These are phyloP conservation scores for Exsudoporus floridanus DNA, from an alignment of 1,284 basidiomycete species.

Conservation along the genomic window DNA sequence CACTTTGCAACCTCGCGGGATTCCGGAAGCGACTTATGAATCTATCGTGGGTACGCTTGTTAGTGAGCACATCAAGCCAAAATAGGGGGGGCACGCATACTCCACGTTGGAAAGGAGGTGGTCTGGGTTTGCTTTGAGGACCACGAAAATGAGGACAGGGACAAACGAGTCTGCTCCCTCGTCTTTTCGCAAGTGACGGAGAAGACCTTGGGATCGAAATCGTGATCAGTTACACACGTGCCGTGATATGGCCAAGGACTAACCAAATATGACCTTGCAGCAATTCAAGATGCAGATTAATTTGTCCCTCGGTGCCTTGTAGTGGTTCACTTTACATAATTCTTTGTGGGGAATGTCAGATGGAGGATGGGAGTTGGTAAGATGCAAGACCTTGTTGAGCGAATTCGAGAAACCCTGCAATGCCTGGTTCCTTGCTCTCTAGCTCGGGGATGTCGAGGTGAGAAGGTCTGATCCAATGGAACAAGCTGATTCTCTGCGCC, in stretches of 20 bases:
- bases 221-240: constrained; percentile 9
- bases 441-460: constrained; percentile 82
- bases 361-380: neutral
- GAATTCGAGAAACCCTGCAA: constrained; percentile 88
- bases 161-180: constrained; percentile 92
- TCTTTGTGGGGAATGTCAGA: constrained; percentile 47
- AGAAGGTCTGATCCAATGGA: constrained; percentile 85
- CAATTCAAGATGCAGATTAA: constrained; percentile 96
- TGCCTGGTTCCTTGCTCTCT: constrained; percentile 44
- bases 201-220: constrained; percentile 58
- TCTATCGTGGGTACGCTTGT: constrained; percentile 42
- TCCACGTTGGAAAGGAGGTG: constrained; percentile 95
- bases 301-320: constrained; percentile 98
- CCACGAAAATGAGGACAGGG: constrained; percentile 92
- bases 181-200: constrained; percentile 79
- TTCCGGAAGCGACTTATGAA: constrained; percentile 96
- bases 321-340: constrained; percentile 95
- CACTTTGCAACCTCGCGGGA: constrained; percentile 86
- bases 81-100: constrained; percentile 46
- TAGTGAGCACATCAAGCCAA: neutral
- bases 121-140: constrained; percentile 90
- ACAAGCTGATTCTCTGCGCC: constrained; percentile 86
- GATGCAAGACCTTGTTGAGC: constrained; percentile 75
- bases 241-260: constrained; percentile 29
- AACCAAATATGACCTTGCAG: constrained; percentile 99